Conservation (phyloP, 73 alveolate genomes). For the Diophrys appendiculata region DNA sequence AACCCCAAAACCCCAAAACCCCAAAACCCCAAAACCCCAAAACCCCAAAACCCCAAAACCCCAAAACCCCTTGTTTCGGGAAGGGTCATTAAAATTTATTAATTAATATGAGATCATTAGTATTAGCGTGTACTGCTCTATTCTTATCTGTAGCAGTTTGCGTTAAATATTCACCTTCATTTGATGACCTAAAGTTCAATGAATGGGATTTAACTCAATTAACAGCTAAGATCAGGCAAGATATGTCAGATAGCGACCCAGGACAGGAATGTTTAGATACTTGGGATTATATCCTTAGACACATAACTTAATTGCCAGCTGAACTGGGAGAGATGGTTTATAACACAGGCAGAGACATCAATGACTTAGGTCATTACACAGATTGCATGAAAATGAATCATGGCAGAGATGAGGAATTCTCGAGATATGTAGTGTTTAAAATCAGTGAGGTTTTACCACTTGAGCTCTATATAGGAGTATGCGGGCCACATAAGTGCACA, state of each 20-base stretch:
- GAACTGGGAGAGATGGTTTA: not conserved
- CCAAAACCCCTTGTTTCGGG: too few species aligned
- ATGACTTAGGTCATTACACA: slow-evolving; percentile 37
- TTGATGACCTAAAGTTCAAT: not conserved
- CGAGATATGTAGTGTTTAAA: slow-evolving; percentile 8
- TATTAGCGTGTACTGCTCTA: too few species aligned
- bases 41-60: too few species aligned
- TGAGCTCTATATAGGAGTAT: slow-evolving; percentile 15
- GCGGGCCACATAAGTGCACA: slow-evolving; percentile 19
- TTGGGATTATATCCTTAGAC: not conserved
- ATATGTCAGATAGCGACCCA: not conserved
- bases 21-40: too few species aligned
- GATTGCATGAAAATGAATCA: slow-evolving; percentile 25
- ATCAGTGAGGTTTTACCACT: slow-evolving; percentile 1
- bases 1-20: too few species aligned
- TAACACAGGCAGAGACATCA: slow-evolving; percentile 47
- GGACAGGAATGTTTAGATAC: not conserved
- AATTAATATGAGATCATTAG: too few species aligned
- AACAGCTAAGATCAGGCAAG: not conserved
- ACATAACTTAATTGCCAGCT: not conserved
- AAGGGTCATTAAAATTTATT: too few species aligned
- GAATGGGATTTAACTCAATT: not conserved
- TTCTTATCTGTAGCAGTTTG: too few species aligned
- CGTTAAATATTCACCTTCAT: too few species aligned
- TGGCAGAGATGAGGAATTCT: not conserved